These are phyloP conservation scores for Leptodermis oblonga DNA, from an alignment of 257 asterid genomes.

Conservation along the genomic window DNA sequence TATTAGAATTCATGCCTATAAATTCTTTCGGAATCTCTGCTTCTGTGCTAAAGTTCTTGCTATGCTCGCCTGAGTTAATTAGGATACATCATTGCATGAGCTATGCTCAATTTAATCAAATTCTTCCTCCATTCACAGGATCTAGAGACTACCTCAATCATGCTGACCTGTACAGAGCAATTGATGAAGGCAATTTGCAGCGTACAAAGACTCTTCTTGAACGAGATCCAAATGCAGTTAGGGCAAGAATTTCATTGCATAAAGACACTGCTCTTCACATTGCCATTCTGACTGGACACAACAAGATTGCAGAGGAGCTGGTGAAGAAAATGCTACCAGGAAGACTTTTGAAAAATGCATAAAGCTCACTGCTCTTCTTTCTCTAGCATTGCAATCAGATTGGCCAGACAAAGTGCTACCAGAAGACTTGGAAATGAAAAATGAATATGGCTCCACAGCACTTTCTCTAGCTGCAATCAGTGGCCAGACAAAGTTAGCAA, in stretches of 20 bases:
- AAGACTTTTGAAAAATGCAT: too few relatives aligned
- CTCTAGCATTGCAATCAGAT: too few relatives aligned
- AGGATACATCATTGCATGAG: neutral
- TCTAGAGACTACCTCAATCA: conserved; percentile 23
- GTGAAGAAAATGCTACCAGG: conserved; percentile 20
- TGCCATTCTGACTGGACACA: conserved; percentile 33
- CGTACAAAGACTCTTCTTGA: neutral
- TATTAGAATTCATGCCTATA: neutral
- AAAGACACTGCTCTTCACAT: conserved; percentile 40
- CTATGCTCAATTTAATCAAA: neutral
- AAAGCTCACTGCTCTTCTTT: too few relatives aligned
- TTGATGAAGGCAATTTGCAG: conserved; percentile 22
- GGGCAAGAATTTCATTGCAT: conserved; percentile 34
- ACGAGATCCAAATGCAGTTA: conserved; percentile 7
- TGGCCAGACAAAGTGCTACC: too few relatives aligned
- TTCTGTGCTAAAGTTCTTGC: neutral
- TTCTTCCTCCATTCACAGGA: conserved; percentile 15
- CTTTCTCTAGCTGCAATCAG: conserved; percentile 36
- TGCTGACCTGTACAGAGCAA: conserved; percentile 20
- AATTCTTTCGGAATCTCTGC: neutral
- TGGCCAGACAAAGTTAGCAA: conserved; percentile 33
- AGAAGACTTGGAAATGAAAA: conserved; percentile 26
- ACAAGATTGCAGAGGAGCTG: conserved; percentile 26
- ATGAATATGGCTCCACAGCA: conserved; percentile 34
- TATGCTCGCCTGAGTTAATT: neutral